These are phyloP conservation scores for Pleurotus sapidus DNA, from an alignment of 768 basidiomycete genomes.

Conservation along the genomic window DNA sequence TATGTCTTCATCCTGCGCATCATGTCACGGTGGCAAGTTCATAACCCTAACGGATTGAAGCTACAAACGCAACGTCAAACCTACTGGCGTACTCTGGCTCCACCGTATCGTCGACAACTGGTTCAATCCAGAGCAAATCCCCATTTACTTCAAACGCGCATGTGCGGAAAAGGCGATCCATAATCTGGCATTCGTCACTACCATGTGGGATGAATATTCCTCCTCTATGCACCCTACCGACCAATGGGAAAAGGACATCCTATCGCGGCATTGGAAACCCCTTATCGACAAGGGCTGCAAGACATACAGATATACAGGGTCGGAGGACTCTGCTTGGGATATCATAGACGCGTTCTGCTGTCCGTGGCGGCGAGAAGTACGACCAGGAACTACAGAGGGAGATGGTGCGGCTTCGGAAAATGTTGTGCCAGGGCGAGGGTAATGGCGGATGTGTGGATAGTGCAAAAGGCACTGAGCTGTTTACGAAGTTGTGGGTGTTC, in stretches of 20 bases:
- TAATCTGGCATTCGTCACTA: neutral
- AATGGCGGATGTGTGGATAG: neutral
- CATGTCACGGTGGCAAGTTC: too few species aligned
- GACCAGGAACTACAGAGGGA: constrained; percentile 4
- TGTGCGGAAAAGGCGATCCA: constrained; percentile 1
- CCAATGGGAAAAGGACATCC: constrained; percentile 6
- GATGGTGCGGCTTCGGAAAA: neutral
- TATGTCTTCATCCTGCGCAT: neutral
- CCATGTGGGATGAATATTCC: constrained; percentile 6
- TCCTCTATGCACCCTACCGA: neutral
- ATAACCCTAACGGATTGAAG: neutral
- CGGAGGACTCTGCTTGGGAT: neutral
- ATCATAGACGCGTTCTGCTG: neutral
- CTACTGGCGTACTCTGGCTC: constrained; percentile 3
- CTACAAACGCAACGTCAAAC: constrained; percentile 7
- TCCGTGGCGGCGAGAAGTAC: neutral
- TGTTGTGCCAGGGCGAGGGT: neutral
- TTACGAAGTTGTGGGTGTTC: neutral
- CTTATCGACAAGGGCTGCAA: neutral
- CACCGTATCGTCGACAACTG: constrained; percentile 7
- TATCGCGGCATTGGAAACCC: constrained; percentile 3
- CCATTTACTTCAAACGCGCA: neutral
- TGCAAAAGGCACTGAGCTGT: neutral
- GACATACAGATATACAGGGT: neutral
- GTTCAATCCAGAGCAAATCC: neutral